Base-by-base conservation (phyloP, 2,329 filamentous ascomycete species). In the Stemphylium beticola region DNA sequence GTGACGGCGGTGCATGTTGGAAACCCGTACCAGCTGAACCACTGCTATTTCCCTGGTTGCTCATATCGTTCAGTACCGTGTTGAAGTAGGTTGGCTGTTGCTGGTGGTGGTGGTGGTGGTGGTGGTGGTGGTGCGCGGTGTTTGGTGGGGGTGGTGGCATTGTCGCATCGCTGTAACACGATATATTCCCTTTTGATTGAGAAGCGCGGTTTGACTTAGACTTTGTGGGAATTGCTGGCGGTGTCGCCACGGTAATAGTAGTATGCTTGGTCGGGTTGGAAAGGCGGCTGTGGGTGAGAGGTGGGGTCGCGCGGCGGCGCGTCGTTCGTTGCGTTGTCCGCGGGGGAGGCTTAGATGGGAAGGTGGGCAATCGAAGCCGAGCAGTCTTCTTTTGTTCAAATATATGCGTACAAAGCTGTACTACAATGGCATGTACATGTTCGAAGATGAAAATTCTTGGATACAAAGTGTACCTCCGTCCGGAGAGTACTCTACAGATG, bases 301-400 rank as follows among this genome's bases (percentile, higher is more conserved):
- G 33, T 57, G 57, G 46, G 46, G 55, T 49, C 42, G 37, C 18
- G 41, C 17, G n/a, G 29, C 17, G 33, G 24, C 22, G 22, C 14
- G 24, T 14, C 36, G 42, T n/a, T 5, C 26, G 48, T 17, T 31
- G 44, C 17, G 22, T 53, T 58, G 56, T 58, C 64, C 62, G 64
- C 62, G 60, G 62, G 54, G 52, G 57, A 60, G 55, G 39, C 44
- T 58, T 24, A 42, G 50, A 58, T 52, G 45, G 64, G 62, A 66
- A 67, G 62, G 65, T 66, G 65, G 31, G 51, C 33, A 39, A 39
- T 15, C 22, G n/a, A 24, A 8, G 9, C 14, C 32, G 20, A 34
- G 4, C 12, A 29, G n/a, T 37, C n/a, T 17, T 22, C 10, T 18
- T n/a, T 22, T 14, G 14, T 14, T 22, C 37, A 5, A 7, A 7